Evolutionary conservation across 1,139 yeast genomes (phyloP).

Genomic region (Protomyces macrosporus): DNA sequence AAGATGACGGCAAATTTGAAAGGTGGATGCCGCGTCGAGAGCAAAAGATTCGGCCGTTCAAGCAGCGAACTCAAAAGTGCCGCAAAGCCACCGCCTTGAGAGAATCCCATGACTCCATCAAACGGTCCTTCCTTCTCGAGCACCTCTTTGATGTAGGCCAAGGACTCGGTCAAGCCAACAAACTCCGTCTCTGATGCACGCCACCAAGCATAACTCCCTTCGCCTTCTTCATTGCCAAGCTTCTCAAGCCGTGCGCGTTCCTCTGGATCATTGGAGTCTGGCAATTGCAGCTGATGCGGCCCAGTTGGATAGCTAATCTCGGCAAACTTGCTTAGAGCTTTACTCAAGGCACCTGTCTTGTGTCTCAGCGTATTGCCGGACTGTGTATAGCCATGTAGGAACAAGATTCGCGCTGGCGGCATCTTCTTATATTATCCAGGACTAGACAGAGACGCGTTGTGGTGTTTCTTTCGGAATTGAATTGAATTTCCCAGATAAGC

Average conservation of each 20-base stretch:
- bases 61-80: conserved; percentile 34
- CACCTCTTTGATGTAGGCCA: conserved; percentile 36
- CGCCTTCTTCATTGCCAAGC: conserved; percentile 25
- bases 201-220: conserved; percentile 27
- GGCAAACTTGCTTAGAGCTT: conserved; percentile 12
- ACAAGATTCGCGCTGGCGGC: conserved; percentile 8
- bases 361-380: conserved; percentile 24
- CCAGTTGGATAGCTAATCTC: conserved; percentile 20
- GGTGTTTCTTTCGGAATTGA: too few species aligned
- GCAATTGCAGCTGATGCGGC: conserved; percentile 6
- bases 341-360: conserved; percentile 23
- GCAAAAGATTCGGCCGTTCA: conserved; percentile 20
- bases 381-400: conserved; percentile 25
- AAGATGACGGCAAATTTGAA: conserved; percentile 68
- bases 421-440: background rate
- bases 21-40: conserved; percentile 41
- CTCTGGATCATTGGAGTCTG: conserved; percentile 22
- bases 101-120: conserved; percentile 81
- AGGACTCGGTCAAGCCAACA: conserved; percentile 9
- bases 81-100: conserved; percentile 89
- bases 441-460: too few species aligned
- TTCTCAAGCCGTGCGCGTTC: conserved; percentile 21
- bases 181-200: conserved; percentile 10
- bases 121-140: conserved; percentile 75
- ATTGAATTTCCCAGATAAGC: too few species aligned